phyloP scores from a whole-genome alignment of 2,329 filamentous ascomycete genomes.

The Pseudogymnoascus sp. region DNA sequence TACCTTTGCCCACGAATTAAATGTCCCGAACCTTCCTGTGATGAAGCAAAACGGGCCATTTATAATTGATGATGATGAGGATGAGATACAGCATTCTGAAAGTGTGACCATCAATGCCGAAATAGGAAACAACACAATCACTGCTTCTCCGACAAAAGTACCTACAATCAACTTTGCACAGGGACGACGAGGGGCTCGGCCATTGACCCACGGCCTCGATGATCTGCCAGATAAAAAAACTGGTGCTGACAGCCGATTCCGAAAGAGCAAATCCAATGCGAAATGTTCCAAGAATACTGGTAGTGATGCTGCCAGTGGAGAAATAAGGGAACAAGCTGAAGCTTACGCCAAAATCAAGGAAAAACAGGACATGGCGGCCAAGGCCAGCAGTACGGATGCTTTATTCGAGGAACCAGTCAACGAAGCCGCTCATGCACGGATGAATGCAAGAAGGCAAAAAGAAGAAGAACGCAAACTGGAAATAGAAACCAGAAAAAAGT shows the following conservation, averaged over 20 bases:
- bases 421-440: not conserved
- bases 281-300: not conserved
- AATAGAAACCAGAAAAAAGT: not conserved
- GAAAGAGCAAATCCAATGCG: not conserved
- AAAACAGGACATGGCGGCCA: not conserved
- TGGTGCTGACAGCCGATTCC: not conserved
- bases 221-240: not conserved
- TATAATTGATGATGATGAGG: not conserved
- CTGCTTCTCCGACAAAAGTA: not conserved
- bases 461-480: not conserved
- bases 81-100: not conserved
- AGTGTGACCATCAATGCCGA: not conserved
- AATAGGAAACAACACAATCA: too few species aligned
- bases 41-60: not conserved
- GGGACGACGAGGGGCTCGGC: not conserved
- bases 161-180: not conserved
- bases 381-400: not conserved
- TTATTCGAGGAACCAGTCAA: not conserved
- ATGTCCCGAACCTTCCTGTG: not conserved
- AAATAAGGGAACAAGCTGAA: not conserved
- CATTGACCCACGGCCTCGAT: not conserved
- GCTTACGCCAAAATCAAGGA: not conserved
- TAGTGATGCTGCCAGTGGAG: not conserved
- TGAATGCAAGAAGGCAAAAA: not conserved
- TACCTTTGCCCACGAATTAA: not conserved